These are phyloP conservation scores for Physcomitrium patens DNA, from an alignment of 225 moss, liverwort and hornwort genomes.

Conservation along the genomic window DNA sequence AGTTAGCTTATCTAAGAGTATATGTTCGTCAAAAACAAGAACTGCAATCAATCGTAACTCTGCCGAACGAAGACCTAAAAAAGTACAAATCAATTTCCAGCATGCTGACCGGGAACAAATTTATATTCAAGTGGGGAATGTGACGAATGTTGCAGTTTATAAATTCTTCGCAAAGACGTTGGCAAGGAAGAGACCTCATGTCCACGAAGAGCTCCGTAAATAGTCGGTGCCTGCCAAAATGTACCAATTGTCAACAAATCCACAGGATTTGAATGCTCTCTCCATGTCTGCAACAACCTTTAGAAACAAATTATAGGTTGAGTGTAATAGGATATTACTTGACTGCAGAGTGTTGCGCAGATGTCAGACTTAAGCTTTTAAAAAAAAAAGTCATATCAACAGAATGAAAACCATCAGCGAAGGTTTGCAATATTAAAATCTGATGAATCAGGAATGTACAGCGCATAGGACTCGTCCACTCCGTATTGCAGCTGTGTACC, in stretches of 20 bases:
- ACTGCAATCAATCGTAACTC: not conserved
- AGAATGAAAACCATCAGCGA: not conserved
- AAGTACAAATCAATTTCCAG: not conserved
- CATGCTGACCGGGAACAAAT: not conserved
- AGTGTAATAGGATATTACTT: not conserved
- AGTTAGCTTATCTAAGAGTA: conserved; percentile 21
- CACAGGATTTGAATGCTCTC: not conserved
- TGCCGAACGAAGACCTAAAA: not conserved
- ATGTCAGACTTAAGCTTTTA: not conserved
- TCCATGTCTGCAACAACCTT: not conserved
- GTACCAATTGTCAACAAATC: conserved; percentile 29
- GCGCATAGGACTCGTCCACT: conserved; percentile 62
- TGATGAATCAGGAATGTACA: conserved; percentile 45
- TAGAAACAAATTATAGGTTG: not conserved
- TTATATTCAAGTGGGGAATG: not conserved
- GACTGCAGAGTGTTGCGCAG: not conserved
- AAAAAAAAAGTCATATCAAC: too few species aligned
- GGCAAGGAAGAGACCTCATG: conserved; percentile 49
- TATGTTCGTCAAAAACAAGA: not conserved
- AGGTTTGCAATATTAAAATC: conserved; percentile 30
- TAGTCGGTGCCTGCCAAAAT: conserved; percentile 49
- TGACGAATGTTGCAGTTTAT: not conserved
- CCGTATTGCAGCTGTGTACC: conserved; percentile 58
- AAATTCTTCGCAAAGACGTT: not conserved
- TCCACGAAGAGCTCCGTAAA: conserved; percentile 68